Percentiles rank a stretch among this genome's conserved stretches.
phyloP scores from a whole-genome alignment of 1,284 basidiomycete species.

The Apiotrichum sp. region DNA sequence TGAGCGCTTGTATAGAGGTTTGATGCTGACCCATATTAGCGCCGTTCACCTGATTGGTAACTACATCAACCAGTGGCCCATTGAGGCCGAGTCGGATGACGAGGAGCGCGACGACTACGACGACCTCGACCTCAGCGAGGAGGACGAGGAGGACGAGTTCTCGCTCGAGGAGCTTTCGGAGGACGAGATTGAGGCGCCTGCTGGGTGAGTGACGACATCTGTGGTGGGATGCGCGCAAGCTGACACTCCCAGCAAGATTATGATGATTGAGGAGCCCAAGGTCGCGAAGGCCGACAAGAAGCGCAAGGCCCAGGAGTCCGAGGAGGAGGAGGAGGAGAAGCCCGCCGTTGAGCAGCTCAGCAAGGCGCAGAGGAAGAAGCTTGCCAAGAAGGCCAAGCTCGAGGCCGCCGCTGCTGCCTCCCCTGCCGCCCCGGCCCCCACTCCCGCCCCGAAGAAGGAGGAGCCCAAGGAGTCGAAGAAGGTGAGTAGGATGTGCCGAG shows the following conservation, averaged over 20 bases:
- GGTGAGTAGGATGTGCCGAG: slow-evolving; percentile 33
- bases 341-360: slow-evolving; percentile 18
- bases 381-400: slow-evolving; percentile 42
- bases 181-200: slow-evolving; percentile 40
- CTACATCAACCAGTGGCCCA: slow-evolving; percentile 59
- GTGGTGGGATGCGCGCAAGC: background rate
- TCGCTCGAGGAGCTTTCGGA: slow-evolving; percentile 51
- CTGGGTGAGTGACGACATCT: slow-evolving; percentile 19
- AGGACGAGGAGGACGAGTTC: slow-evolving; percentile 50
- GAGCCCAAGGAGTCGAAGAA: slow-evolving; percentile 35
- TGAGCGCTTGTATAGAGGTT: background rate
- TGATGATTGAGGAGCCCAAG: slow-evolving; percentile 25
- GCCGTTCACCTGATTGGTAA: slow-evolving; percentile 82
- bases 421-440: slow-evolving; percentile 45
- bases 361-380: slow-evolving; percentile 47
- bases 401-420: slow-evolving; percentile 49
- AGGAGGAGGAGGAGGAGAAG: slow-evolving; percentile 11
- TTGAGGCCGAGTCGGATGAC: slow-evolving; percentile 24
- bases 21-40: slow-evolving; percentile 48
- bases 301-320: slow-evolving; percentile 19
- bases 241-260: slow-evolving; percentile 29
- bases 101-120: slow-evolving; percentile 51
- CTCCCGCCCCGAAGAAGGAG: slow-evolving; percentile 40
- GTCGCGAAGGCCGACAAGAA: slow-evolving; percentile 10
- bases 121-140: slow-evolving; percentile 45